Evolutionary conservation across 148 eudicot genomes (phyloP).

Genomic region (Limonium bicolor): DNA sequence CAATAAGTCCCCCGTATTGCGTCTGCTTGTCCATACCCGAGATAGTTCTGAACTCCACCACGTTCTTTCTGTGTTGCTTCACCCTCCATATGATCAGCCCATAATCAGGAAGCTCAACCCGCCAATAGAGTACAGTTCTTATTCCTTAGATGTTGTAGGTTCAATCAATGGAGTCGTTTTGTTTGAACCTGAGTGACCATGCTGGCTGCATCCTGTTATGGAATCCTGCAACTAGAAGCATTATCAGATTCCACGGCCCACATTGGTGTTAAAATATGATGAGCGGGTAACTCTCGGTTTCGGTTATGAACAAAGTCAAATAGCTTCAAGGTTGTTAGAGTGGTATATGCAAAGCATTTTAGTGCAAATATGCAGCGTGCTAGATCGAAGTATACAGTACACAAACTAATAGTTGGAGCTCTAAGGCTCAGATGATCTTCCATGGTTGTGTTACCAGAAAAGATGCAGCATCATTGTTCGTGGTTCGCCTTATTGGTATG

Average conservation of each 20-base stretch:
- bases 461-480: conserved; percentile 2
- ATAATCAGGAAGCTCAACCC: conserved; percentile 3
- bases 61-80: neutral
- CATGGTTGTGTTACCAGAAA: conserved; percentile 8
- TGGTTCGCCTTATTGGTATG: conserved; percentile 12
- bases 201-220: conserved; percentile 10
- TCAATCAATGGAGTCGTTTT: conserved; percentile 13
- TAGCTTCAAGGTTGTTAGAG: conserved; percentile 13
- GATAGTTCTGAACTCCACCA: neutral
- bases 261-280: neutral
- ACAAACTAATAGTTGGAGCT: conserved; percentile 10
- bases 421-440: neutral
- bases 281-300: conserved; percentile 13
- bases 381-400: conserved; percentile 16
- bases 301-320: conserved; percentile 4
- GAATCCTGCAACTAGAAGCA: conserved; percentile 17
- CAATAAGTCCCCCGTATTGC: neutral
- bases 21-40: conserved; percentile 1
- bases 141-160: conserved; percentile 9
- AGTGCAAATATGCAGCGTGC: conserved; percentile 1
- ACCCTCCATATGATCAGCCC: conserved; percentile 4
- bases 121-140: conserved; percentile 4
- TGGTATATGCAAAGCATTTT: conserved; percentile 9
- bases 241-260: conserved; percentile 5
- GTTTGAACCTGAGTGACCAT: conserved; percentile 7